Base-by-base conservation (phyloP, 2,329 filamentous ascomycete species). In the Fusarium azukiicola region DNA sequence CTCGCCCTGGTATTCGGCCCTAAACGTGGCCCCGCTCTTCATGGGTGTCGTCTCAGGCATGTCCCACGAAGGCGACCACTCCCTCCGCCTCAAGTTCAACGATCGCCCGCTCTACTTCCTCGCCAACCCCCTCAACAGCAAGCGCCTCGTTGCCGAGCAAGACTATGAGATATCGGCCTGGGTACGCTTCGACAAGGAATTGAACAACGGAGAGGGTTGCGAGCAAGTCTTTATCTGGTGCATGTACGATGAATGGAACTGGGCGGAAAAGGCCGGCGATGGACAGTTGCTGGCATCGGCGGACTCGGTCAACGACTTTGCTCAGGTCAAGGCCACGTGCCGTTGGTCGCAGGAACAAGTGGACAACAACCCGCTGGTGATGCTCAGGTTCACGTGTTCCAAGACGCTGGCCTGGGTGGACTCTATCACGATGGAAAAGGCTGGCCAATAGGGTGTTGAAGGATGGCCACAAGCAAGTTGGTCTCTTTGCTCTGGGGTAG, bases 151-250 rank as follows among this genome's bases (percentile, higher is more conserved):
- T 7, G 46, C 66, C 5, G 66, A 38, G 9, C 32, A 50, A 52
- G 66, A 67, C 11, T 67, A 67, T n/a, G 47, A 67, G 16, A 19
- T 67, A 12, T 67, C 66, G 8, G 66, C n/a, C 21, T 67, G 66
- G 66, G 47, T 14, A 5, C 46, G 36, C 14, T 67, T 67, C 9
- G 66, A 8, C 14, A 40, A 67, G 32, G 47, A 23, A n/a, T 38
- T 12, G 54, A 58, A 42, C 21, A 42, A 67, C 7, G 66, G 47
- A 11, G 66, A 52, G 47, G 66, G 66, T 19, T 67, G 66, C n/a
- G 21, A 32, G 14, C 10, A 27, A 27, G 12, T 67, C 23, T 23
- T 38, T 19, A 8, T 67, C 10, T 67, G 66, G 66, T 67, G 66
- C 47, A 23, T 52, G 44, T 17, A 52, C 66, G 32, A 23, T 47